Percentiles rank a stretch among this genome's conserved stretches.
Conservation (phyloP, 176 grass and related monocot genomes). For the Triticum timopheevii region DNA sequence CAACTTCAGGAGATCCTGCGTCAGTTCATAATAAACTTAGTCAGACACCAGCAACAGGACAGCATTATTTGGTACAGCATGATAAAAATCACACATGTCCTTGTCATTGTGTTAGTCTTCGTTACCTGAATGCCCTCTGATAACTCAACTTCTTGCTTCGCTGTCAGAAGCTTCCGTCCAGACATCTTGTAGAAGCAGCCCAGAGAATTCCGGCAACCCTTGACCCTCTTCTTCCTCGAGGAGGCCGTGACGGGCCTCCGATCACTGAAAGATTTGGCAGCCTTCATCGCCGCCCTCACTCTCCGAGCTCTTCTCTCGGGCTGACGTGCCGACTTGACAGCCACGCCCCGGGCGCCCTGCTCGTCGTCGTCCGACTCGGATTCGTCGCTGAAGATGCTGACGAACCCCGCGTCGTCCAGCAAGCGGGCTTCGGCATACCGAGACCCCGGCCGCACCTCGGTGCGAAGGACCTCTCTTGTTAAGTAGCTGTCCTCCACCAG, state of each 20-base stretch:
- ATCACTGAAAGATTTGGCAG: constrained; percentile 28
- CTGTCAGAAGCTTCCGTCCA: constrained; percentile 56
- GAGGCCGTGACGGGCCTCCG: constrained; percentile 21
- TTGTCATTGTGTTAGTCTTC: neutral
- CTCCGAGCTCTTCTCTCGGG: constrained; percentile 73
- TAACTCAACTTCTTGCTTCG: constrained; percentile 63
- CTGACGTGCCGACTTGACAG: constrained; percentile 65
- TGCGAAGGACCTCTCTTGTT: constrained; percentile 24
- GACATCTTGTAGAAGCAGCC: constrained; percentile 53
- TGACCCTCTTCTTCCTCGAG: constrained; percentile 54
- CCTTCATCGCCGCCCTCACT: constrained; percentile 51
- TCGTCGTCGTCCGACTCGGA: constrained; percentile 15
- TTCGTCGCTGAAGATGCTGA: constrained; percentile 47
- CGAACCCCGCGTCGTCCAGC: constrained; percentile 26
- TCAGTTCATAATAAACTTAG: constrained; percentile 24
- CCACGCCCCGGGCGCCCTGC: constrained; percentile 21
- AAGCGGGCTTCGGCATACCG: constrained; percentile 19
- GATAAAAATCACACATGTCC: neutral
- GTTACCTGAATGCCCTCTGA: constrained; percentile 86
- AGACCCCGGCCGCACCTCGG: constrained; percentile 20
- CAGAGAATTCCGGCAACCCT: constrained; percentile 55
- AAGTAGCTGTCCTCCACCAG: constrained; percentile 9
- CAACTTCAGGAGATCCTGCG: constrained; percentile 77
- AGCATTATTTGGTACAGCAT: neutral
- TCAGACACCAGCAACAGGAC: neutral